Percentiles rank a stretch among this genome's conserved stretches.
Conservation (phyloP, 208 protist genomes). For the Jaenimonas drosophilae region DNA sequence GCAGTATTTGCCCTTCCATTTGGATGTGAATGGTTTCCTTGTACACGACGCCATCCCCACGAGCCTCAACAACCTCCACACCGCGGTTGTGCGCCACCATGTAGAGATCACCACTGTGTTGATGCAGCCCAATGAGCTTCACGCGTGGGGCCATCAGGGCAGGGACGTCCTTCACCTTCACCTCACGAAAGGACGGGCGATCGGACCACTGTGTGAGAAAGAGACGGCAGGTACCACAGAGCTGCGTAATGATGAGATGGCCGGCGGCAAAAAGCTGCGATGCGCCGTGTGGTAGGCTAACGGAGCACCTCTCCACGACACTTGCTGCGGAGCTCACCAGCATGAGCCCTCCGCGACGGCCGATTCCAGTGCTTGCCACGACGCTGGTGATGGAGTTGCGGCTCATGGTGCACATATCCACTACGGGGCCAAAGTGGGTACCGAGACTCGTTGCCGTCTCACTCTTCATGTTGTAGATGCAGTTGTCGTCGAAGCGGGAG, state of each 20-base stretch:
- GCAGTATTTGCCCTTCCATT: not conserved
- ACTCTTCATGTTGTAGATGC: conserved; percentile 26
- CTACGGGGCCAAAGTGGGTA: conserved; percentile 58
- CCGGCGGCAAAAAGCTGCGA: conserved; percentile 9
- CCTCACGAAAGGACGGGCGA: not conserved
- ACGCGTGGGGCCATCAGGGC: no score
- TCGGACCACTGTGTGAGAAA: not conserved
- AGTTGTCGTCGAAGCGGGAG: conserved; percentile 41
- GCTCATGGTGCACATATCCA: conserved; percentile 47
- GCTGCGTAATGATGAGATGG: conserved; percentile 7
- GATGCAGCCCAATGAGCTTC: no score
- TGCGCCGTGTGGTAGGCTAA: conserved; percentile 6
- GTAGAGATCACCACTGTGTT: no score
- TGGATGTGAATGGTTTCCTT: not conserved
- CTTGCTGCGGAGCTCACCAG: conserved; percentile 55
- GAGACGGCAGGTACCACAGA: conserved; percentile 1
- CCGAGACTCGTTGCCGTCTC: conserved; percentile 24
- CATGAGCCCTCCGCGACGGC: conserved; percentile 43
- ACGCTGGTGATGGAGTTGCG: conserved; percentile 33
- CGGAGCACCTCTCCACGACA: conserved; percentile 14
- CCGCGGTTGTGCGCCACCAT: no score
- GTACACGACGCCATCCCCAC: no score
- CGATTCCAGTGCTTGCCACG: conserved; percentile 61
- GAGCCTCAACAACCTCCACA: no score
- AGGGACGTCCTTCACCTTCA: not conserved